phyloP scores from a whole-genome alignment of 2,329 filamentous ascomycete genomes.

The Arthrobotrys sinensis region DNA sequence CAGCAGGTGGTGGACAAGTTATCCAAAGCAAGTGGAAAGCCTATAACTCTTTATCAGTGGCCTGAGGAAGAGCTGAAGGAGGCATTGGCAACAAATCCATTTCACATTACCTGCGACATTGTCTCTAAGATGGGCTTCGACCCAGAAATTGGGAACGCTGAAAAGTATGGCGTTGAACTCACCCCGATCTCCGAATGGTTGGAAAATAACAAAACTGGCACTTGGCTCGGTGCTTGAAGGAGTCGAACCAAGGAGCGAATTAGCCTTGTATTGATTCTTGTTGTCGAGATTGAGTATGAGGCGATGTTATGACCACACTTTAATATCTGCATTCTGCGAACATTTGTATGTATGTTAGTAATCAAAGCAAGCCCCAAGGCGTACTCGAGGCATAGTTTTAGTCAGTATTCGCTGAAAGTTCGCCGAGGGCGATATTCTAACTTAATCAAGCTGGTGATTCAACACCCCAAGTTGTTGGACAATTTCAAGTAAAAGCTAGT shows the following conservation, averaged over 20 bases:
- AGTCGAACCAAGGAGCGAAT: background rate
- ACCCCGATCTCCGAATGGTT: slow-evolving; percentile 32
- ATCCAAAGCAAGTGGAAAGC: slow-evolving; percentile 12
- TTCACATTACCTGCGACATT: slow-evolving; percentile 15
- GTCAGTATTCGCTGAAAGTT: slow-evolving; percentile 10
- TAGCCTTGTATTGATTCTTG: background rate
- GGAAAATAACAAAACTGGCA: slow-evolving; percentile 32
- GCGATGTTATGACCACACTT: background rate
- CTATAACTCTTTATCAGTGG: slow-evolving; percentile 29
- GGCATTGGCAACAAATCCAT: slow-evolving; percentile 10
- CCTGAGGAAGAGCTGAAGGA: slow-evolving; percentile 32
- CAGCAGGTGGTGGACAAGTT: slow-evolving; percentile 19
- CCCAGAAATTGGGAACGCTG: slow-evolving; percentile 7
- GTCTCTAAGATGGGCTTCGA: slow-evolving; percentile 45
- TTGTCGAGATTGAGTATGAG: background rate
- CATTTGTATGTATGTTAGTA: slow-evolving; percentile 9
- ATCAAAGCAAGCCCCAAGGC: slow-evolving; percentile 2
- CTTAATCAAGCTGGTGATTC: background rate
- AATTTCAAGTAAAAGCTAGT: background rate
- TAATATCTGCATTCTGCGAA: background rate
- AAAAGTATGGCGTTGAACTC: slow-evolving; percentile 26
- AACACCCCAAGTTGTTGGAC: background rate
- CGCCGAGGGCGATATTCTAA: slow-evolving; percentile 3
- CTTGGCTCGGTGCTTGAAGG: slow-evolving; percentile 26
- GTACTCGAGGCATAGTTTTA: slow-evolving; percentile 3